Percentiles rank a stretch among this genome's conserved stretches.
Evolutionary conservation across 371 early-diverging fungal species (phyloP).

Genomic region (Saksenaea oblongispora): DNA sequence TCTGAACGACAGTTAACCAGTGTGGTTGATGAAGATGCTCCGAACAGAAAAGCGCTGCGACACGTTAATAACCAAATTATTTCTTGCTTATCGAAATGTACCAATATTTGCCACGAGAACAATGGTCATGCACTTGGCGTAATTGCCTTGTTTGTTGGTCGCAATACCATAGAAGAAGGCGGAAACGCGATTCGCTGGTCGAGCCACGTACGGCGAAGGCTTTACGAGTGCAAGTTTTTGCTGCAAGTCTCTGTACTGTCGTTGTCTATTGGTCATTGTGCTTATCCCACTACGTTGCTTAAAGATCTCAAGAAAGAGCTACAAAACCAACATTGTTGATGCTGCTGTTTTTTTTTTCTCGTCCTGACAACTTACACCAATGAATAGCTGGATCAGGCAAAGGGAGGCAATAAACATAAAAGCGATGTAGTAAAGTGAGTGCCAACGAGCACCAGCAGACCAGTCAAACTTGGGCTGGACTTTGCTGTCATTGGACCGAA

Average conservation of each 20-base stretch:
- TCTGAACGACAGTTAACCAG: slow-evolving; percentile 32
- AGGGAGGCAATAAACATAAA: slow-evolving; percentile 61
- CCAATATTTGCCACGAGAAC: slow-evolving; percentile 38
- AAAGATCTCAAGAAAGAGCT: slow-evolving; percentile 54
- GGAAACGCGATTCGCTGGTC: slow-evolving; percentile 36
- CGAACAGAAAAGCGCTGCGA: slow-evolving; percentile 30
- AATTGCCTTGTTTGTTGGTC: slow-evolving; percentile 44
- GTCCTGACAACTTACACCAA: slow-evolving; percentile 36
- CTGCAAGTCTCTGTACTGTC: slow-evolving; percentile 54
- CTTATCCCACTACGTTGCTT: slow-evolving; percentile 55
- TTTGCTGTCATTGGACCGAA: slow-evolving; percentile 17
- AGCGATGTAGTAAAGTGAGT: slow-evolving; percentile 47
- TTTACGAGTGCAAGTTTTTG: slow-evolving; percentile 48
- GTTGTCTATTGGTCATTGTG: slow-evolving; percentile 49
- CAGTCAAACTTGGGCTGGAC: slow-evolving; percentile 43
- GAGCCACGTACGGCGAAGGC: slow-evolving; percentile 38
- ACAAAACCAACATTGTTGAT: not conserved
- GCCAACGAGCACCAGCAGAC: slow-evolving; percentile 36
- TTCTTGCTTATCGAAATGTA: too few relatives aligned
- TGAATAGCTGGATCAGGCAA: slow-evolving; percentile 55
- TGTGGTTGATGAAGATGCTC: slow-evolving; percentile 39
- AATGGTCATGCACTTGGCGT: slow-evolving; percentile 37
- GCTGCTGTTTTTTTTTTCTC: not conserved
- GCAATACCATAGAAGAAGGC: slow-evolving; percentile 51
- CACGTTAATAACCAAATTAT: not conserved